These are phyloP conservation scores for Gillenia trifoliata DNA, from an alignment of 306 rosid genomes.

Conservation along the genomic window DNA sequence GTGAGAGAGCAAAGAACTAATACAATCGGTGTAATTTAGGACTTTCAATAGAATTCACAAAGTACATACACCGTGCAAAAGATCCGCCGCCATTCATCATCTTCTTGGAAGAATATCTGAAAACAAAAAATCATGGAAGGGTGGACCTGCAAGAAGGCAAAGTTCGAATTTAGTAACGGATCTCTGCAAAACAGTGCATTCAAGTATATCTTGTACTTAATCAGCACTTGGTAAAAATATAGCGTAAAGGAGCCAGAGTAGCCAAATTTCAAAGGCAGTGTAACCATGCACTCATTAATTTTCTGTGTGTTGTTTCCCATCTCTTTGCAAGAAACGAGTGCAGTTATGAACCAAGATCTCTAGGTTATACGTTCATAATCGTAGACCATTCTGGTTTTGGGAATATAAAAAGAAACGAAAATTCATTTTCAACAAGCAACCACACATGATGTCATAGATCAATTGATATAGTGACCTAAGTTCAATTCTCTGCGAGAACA, in stretches of 20 bases:
- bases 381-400: no score
- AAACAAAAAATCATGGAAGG: conserved; percentile 82
- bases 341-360: no score
- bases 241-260: no score
- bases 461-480: background rate
- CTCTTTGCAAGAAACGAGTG: no score
- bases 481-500: background rate
- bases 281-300: no score
- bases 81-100: conserved; percentile 28
- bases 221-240: no score
- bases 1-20: background rate
- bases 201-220: background rate
- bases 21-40: background rate
- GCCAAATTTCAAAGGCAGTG: no score
- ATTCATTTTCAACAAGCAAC: background rate
- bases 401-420: background rate
- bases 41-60: background rate
- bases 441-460: background rate
- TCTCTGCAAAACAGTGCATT: background rate
- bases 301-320: no score
- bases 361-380: no score
- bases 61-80: background rate
- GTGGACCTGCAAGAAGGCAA: conserved; percentile 64
- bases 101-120: conserved; percentile 67
- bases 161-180: conserved; percentile 5